Evolutionary conservation across 1,139 yeast genomes (phyloP), one percentile per base, ranked within the genome.

Genomic region (Protomyces macrosporus): DNA sequence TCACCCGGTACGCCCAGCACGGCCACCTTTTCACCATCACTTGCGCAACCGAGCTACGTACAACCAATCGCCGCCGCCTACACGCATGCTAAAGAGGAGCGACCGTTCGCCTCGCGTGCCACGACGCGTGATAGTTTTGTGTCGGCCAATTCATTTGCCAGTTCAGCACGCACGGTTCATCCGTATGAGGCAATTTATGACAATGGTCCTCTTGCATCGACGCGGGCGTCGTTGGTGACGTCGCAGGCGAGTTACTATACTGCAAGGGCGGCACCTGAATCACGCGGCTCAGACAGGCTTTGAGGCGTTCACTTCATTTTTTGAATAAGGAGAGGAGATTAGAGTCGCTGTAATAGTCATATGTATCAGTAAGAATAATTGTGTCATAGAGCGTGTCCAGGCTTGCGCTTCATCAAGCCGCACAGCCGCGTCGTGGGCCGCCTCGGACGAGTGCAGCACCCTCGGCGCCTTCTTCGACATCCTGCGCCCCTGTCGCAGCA

Each of bases 401-500:
- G 23, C 23, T 23, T 23, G 23, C 23, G 23, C 23, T 23, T 23
- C 39, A 36, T 12, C 12, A 36, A 7, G 33, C 5, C 9, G 34
- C 57, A 39, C 61, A 57, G 7, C 50, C 61, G n/a, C 32, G 6
- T 4, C 39, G 16, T 9, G 16, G 6, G 30, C 62, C 62, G 1
- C 62, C 62, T 7, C 62, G 55, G 4, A 58, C 35, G 2, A 30
- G 51, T 12, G 53, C 52, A 1, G 62, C 56, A 2, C 53, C 34
- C 35, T 58, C 62, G 7, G 62, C 62, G 12, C 62, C 62, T 12
- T 58, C 62, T 42, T 58, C 62, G 30, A 58, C 52, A 42, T 58
- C 62, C n/a, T 9, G 39, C n/a, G 39, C 30, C 3, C 7, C 42
- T 33, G 34, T 35, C 4, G 23, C 16, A 16, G 30, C 40, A 10